These are phyloP conservation scores for Pseudopyrenochaeta lycopersici DNA, from an alignment of 2,329 filamentous ascomycete species.

Conservation along the genomic window DNA sequence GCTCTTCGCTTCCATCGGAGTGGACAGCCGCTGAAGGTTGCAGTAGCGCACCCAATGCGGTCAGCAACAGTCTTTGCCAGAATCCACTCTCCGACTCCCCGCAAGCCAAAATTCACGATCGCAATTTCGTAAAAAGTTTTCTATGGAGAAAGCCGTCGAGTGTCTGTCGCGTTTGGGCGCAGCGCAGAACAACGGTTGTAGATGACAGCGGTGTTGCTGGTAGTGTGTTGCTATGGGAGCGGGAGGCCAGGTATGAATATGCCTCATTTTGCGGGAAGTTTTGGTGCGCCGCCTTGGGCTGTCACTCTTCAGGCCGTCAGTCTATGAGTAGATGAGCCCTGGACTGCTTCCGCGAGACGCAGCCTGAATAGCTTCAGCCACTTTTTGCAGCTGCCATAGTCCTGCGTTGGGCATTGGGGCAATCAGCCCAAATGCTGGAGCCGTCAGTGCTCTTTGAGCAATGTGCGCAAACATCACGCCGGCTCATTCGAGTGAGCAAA, in stretches of 20 bases:
- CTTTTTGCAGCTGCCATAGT: background rate
- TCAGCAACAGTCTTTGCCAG: slow-evolving; percentile 37
- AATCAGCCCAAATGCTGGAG: background rate
- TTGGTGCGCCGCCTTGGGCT: background rate
- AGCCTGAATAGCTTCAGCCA: background rate
- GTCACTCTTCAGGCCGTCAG: background rate
- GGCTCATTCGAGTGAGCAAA: slow-evolving; percentile 4
- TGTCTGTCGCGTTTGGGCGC: slow-evolving; percentile 20
- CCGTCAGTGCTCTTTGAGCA: background rate
- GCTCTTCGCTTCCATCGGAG: slow-evolving; percentile 46
- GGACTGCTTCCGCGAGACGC: background rate
- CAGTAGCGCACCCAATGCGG: slow-evolving; percentile 42
- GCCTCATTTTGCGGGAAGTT: background rate
- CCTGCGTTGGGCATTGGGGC: background rate
- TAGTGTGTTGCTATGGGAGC: slow-evolving; percentile 1
- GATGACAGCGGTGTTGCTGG: slow-evolving; percentile 28
- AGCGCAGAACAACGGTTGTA: slow-evolving; percentile 18
- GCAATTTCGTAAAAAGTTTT: slow-evolving; percentile 42
- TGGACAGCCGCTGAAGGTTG: slow-evolving; percentile 47
- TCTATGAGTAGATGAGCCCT: background rate
- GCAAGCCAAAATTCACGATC: slow-evolving; percentile 42
- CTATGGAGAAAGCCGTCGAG: slow-evolving; percentile 34
- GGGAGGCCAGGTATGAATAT: background rate
- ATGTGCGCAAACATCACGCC: slow-evolving; percentile 8
- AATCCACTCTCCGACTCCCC: slow-evolving; percentile 48